Percentiles rank a stretch among this genome's conserved stretches.
Evolutionary conservation across 805 yeast species (phyloP).

Genomic region (Saccharomyces jurei): DNA sequence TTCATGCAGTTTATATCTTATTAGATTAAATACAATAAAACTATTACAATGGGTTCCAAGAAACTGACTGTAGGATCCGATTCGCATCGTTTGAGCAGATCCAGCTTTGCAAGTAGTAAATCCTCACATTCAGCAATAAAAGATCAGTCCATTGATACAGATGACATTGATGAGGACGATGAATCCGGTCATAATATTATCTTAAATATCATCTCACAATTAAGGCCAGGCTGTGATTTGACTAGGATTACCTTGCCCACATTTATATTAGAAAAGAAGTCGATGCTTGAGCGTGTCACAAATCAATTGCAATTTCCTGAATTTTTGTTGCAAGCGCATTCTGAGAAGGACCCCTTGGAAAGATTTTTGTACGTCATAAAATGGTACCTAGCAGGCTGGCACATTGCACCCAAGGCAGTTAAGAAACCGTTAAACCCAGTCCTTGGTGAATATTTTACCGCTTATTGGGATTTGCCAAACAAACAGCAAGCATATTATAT

Average conservation of each 20-base stretch:
- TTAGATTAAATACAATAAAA: not conserved
- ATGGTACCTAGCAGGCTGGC: conserved; percentile 96
- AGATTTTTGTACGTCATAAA: conserved; percentile 69
- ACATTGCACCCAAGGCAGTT: conserved; percentile 96
- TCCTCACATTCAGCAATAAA: not conserved
- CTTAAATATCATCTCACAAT: conserved; percentile 79
- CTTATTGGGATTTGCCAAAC: conserved; percentile 86
- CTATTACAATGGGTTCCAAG: not conserved
- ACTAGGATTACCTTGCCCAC: conserved; percentile 91
- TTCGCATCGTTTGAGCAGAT: not conserved
- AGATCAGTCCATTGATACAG: conserved; percentile 30
- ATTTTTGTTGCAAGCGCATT: conserved; percentile 61
- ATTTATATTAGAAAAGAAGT: conserved; percentile 86
- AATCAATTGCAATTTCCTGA: conserved; percentile 79
- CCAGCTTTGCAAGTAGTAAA: not conserved
- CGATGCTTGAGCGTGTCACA: conserved; percentile 92
- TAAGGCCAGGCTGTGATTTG: conserved; percentile 87
- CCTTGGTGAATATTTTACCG: conserved; percentile 80
- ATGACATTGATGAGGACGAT: conserved; percentile 88
- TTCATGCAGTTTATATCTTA: not conserved
- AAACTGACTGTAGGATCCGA: not conserved
- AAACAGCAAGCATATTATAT: conserved; percentile 70
- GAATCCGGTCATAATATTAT: conserved; percentile 82
- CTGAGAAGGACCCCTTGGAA: conserved; percentile 46
- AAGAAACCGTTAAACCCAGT: conserved; percentile 95